phyloP scores from a whole-genome alignment of 768 basidiomycete genomes.

The Chalciporus sphaerocephalus region DNA sequence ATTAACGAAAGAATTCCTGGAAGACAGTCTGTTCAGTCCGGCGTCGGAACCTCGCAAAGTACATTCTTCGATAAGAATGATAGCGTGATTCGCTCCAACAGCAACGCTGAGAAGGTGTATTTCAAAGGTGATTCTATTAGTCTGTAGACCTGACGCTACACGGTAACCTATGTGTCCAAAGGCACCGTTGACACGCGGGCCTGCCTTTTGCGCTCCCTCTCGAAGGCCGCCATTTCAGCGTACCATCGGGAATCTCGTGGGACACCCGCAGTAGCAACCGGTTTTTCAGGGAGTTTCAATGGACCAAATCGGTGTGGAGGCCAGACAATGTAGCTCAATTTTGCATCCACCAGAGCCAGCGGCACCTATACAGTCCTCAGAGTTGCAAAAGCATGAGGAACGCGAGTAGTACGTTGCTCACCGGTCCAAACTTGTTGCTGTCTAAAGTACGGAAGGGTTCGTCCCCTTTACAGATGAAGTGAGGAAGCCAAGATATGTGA shows the following conservation, averaged over 20 bases:
- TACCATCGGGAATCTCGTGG: slow-evolving; percentile 25
- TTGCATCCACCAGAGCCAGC: slow-evolving; percentile 47
- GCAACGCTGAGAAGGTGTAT: too few species aligned
- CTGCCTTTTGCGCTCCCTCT: slow-evolving; percentile 26
- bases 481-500: not conserved
- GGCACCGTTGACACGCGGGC: slow-evolving; percentile 14
- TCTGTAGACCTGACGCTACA: not conserved
- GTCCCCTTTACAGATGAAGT: slow-evolving; percentile 5
- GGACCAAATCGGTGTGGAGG: slow-evolving; percentile 46
- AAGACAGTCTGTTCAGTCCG: too few species aligned
- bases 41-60: too few species aligned
- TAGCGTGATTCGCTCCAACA: too few species aligned
- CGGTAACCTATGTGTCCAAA: not conserved
- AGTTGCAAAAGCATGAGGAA: not conserved
- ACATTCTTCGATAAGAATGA: too few species aligned
- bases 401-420: slow-evolving; percentile 29
- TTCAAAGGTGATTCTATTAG: too few species aligned
- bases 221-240: slow-evolving; percentile 28
- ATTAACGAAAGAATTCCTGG: too few species aligned
- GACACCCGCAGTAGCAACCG: slow-evolving; percentile 13
- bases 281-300: slow-evolving; percentile 22
- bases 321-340: slow-evolving; percentile 48
- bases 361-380: slow-evolving; percentile 32
- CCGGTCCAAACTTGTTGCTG: slow-evolving; percentile 71
- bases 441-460: slow-evolving; percentile 49